A percentile compares a stretch with the other conserved stretches of the same genome.
Evolutionary conservation across 495 filamentous ascomycete species (phyloP).

Genomic region (Haplographium delicatum): DNA sequence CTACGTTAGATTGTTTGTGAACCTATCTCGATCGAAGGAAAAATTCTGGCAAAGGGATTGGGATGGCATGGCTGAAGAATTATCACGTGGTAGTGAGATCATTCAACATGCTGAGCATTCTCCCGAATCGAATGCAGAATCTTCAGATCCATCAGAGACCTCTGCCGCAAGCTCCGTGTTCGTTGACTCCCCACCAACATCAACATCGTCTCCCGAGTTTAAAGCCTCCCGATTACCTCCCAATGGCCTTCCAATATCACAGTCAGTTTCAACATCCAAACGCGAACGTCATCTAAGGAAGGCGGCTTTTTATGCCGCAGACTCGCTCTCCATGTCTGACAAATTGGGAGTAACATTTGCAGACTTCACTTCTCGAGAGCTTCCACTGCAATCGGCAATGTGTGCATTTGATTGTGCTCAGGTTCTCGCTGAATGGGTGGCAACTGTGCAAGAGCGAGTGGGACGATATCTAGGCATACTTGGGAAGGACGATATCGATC

Average conservation of each 20-base stretch:
- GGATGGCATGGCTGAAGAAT: conserved; percentile 86
- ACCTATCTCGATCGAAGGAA: conserved; percentile 86
- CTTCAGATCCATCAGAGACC: conserved; percentile 45
- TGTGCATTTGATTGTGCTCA: conserved; percentile 96
- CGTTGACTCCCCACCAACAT: conserved; percentile 49
- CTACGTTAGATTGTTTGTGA: conserved; percentile 90
- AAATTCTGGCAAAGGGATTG: conserved; percentile 93
- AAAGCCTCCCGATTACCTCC: conserved; percentile 25
- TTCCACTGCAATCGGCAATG: conserved; percentile 90
- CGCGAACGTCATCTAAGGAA: conserved; percentile 88
- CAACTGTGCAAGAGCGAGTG: conserved; percentile 90
- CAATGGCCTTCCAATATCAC: conserved; percentile 22
- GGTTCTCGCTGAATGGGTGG: conserved; percentile 93
- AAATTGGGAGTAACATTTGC: conserved; percentile 83
- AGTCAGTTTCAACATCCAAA: conserved; percentile 39
- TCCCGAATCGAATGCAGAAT: conserved; percentile 46
- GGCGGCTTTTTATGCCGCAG: conserved; percentile 90
- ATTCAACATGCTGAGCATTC: conserved; percentile 68
- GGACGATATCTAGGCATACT: conserved; percentile 83
- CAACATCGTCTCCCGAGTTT: conserved; percentile 48
- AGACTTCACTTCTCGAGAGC: conserved; percentile 76
- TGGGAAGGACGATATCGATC: conserved; percentile 74
- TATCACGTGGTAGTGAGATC: conserved; percentile 73
- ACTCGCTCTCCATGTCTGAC: conserved; percentile 87
- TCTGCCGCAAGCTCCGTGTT: conserved; percentile 44